These are phyloP conservation scores for Pleurotus platypus DNA, from an alignment of 768 basidiomycete genomes.

Conservation along the genomic window DNA sequence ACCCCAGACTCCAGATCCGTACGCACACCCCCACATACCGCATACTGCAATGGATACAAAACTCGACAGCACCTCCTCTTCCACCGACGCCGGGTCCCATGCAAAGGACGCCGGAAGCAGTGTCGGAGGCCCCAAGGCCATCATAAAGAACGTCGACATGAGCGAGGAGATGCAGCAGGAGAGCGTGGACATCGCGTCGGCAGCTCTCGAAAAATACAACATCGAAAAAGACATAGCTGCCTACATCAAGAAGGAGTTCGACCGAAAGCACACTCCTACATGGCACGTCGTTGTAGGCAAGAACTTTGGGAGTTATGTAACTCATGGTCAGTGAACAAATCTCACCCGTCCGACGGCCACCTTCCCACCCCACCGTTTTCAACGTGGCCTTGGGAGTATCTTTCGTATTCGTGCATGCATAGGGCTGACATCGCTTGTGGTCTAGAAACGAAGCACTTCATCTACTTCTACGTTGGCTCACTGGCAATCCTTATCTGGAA, in stretches of 20 bases:
- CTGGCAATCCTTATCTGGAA: conserved; percentile 96
- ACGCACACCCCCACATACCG: conserved; percentile 9
- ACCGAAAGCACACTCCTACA: conserved; percentile 86
- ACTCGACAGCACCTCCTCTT: conserved; percentile 54
- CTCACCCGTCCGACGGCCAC: not conserved
- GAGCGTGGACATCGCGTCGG: conserved; percentile 81
- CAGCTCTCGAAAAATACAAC: conserved; percentile 85
- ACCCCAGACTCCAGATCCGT: not conserved
- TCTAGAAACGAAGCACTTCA: conserved; percentile 95
- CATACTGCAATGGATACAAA: conserved; percentile 46
- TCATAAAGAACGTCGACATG: conserved; percentile 98
- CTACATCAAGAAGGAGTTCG: conserved; percentile 97
- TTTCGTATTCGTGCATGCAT: conserved; percentile 1
- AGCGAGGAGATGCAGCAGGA: conserved; percentile 95
- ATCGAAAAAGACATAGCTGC: conserved; percentile 99
- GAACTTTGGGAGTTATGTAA: conserved; percentile 98
- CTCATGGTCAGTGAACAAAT: conserved; percentile 68
- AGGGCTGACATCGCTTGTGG: conserved; percentile 11
- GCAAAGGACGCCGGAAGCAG: conserved; percentile 32
- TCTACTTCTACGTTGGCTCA: conserved; percentile 95
- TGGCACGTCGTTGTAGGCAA: conserved; percentile 99
- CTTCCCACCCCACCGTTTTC: conserved; percentile 9
- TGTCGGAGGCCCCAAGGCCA: conserved; percentile 63
- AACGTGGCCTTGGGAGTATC: conserved; percentile 10
- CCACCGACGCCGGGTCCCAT: conserved; percentile 47